Conservation (phyloP, 1,284 basidiomycete genomes). For the Apiotrichum veenhuisii region DNA sequence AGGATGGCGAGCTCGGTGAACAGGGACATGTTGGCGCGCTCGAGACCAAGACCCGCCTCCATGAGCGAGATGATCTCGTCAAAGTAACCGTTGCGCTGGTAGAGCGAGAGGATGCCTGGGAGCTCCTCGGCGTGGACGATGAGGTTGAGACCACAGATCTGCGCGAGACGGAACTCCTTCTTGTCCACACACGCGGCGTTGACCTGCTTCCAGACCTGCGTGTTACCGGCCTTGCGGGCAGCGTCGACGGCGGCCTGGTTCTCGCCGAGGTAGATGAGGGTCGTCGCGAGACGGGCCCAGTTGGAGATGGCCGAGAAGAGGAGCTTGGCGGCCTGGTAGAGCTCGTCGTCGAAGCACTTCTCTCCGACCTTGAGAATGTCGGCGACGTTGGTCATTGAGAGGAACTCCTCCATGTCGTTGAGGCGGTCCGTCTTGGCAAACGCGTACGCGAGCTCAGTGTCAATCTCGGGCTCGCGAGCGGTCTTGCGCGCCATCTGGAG, state of each 20-base stretch:
- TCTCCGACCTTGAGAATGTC: constrained; percentile 95
- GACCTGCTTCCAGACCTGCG: constrained; percentile 99
- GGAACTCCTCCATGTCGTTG: constrained; percentile 99
- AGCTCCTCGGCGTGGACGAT: constrained; percentile 80
- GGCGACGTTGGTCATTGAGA: constrained; percentile 97
- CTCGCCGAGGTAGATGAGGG: constrained; percentile 96
- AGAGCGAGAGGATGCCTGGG: constrained; percentile 71
- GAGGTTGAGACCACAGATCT: constrained; percentile 96
- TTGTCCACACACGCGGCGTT: constrained; percentile 98
- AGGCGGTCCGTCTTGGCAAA: constrained; percentile 96
- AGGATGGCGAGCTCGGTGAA: constrained; percentile 82
- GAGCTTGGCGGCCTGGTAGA: constrained; percentile 95
- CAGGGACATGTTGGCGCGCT: constrained; percentile 80
- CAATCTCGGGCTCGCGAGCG: constrained; percentile 94
- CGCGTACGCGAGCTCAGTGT: constrained; percentile 93
- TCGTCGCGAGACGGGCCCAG: constrained; percentile 96
- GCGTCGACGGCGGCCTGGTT: constrained; percentile 98
- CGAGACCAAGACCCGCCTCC: constrained; percentile 90
- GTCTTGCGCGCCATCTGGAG: constrained; percentile 99
- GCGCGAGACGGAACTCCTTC: constrained; percentile 91
- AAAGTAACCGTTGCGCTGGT: constrained; percentile 89
- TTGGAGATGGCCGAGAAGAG: constrained; percentile 97
- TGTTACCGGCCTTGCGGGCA: constrained; percentile 97
- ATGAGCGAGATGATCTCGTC: constrained; percentile 88
- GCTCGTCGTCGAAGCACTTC: constrained; percentile 97